phyloP scores from a whole-genome alignment of 441 rosid genomes.

The Daphne laureola region DNA sequence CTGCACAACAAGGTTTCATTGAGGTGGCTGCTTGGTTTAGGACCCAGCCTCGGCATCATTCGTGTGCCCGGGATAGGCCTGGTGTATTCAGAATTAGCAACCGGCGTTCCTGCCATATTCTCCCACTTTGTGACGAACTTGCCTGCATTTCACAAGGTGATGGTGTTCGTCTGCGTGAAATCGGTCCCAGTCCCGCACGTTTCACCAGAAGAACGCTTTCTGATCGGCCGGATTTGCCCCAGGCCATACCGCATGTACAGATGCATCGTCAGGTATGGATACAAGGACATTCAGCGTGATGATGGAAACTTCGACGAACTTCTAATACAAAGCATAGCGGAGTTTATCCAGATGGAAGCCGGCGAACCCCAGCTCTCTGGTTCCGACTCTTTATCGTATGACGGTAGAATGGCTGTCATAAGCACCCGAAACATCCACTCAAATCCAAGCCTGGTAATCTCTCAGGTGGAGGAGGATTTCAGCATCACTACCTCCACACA shows the following conservation, averaged over 20 bases:
- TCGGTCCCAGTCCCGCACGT: slow-evolving; percentile 18
- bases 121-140: slow-evolving; percentile 25
- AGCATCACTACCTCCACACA: not conserved
- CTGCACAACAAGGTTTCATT: slow-evolving; percentile 18
- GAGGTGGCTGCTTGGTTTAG: slow-evolving; percentile 12
- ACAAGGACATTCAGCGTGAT: not conserved
- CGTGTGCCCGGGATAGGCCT: slow-evolving; percentile 25
- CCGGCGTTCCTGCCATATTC: slow-evolving; percentile 24
- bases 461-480: not conserved
- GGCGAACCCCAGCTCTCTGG: no score
- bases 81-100: slow-evolving; percentile 16
- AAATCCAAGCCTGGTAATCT: not conserved
- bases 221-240: slow-evolving; percentile 13
- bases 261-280: slow-evolving; percentile 22
- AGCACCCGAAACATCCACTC: not conserved
- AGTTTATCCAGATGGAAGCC: no score
- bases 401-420: no score
- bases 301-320: not conserved
- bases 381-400: no score
- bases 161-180: slow-evolving; percentile 18
- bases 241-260: slow-evolving; percentile 11
- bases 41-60: slow-evolving; percentile 15
- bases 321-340: not conserved
- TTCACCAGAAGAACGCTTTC: slow-evolving; percentile 13
- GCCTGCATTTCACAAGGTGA: slow-evolving; percentile 23